Evolutionary conservation across 2,329 filamentous ascomycete species (phyloP), one percentile per base, ranked within the genome.

Genomic region (Alternaria panax): DNA sequence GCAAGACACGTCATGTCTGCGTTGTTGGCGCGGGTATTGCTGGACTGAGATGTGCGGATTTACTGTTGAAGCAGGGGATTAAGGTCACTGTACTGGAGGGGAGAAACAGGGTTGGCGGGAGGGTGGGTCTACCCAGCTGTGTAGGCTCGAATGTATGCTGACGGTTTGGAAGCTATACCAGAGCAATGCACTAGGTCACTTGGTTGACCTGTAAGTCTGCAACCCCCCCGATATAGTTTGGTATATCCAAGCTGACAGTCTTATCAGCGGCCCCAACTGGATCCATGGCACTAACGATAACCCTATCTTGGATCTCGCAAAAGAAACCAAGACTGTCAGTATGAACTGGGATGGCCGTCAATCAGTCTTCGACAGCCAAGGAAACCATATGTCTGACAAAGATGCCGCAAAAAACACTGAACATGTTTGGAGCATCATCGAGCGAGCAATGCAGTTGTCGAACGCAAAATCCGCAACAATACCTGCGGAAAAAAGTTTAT

Each of bases 201-300:
- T 80, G 12, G 82, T 88, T 42, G 87, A 89, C 74, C 75, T 88
- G 85, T 87, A 80, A 67, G 84, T 78, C 45, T 62, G 38, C 63
- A 32, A 42, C 20, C 48, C 12, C 20, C 48, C 12, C 18, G 16
- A 7, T 20, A 34, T 24, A 20, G 11, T 32, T 16, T 34, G 3
- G 20, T 41, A 20, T 22, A 9, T 41, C 27, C 46, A 14, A 28
- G 40, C 38, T 59, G 4, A 46, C 27, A 11, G 3, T 25, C 7
- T 18, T 11, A 5, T 3, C 51, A 88, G 85, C 30, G 90, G 90
- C 0, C 88, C 90, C n/a, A 93, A 92, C 68, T 93, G 90, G 90
- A 91, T 93, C 51, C 90, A 93, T 60, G 90, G 90, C 32, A 91
- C 88, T 6, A 80, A 86, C 1, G 82, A 88, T 62, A 93, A 92